phyloP scores from a whole-genome alignment of 352 stramenopile species.

The Peronospora farinosa region DNA sequence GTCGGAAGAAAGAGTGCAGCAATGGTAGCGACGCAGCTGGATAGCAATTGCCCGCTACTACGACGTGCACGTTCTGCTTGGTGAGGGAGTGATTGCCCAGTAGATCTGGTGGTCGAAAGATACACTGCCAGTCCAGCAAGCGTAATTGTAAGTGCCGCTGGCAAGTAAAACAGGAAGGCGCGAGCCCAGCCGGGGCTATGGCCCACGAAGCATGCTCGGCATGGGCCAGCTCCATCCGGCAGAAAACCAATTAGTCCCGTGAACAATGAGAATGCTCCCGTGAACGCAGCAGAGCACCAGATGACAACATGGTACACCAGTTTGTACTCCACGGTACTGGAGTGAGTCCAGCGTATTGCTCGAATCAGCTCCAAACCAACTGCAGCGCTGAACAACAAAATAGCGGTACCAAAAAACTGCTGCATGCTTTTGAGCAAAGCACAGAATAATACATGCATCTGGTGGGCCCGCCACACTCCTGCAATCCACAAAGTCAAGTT shows the following conservation, averaged over 20 bases:
- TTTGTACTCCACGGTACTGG: conserved; percentile 52
- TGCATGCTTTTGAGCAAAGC: conserved; percentile 45
- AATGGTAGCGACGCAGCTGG: conserved; percentile 39
- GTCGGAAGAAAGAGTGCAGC: conserved; percentile 39
- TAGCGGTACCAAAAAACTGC: conserved; percentile 60
- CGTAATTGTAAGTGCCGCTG: conserved; percentile 32
- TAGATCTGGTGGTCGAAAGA: conserved; percentile 13
- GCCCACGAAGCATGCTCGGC: conserved; percentile 41
- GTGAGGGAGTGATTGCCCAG: conserved; percentile 17
- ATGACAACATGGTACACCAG: conserved; percentile 49
- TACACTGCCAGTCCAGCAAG: conserved; percentile 35
- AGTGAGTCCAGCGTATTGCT: conserved; percentile 43
- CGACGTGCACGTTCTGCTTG: conserved; percentile 38
- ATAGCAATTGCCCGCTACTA: conserved; percentile 41
- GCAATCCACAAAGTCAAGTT: conserved; percentile 58
- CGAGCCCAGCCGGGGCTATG: conserved; percentile 55
- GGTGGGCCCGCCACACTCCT: conserved; percentile 33
- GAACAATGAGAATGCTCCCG: conserved; percentile 42
- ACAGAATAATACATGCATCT: conserved; percentile 43
- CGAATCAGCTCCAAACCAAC: conserved; percentile 65
- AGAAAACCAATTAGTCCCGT: conserved; percentile 65
- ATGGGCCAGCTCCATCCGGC: conserved; percentile 52
- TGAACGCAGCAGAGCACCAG: conserved; percentile 39
- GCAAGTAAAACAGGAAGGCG: conserved; percentile 54
- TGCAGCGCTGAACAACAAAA: conserved; percentile 48